Base-by-base conservation (phyloP, 768 basidiomycete genomes). In the Tricholoma bakamatsutake region DNA sequence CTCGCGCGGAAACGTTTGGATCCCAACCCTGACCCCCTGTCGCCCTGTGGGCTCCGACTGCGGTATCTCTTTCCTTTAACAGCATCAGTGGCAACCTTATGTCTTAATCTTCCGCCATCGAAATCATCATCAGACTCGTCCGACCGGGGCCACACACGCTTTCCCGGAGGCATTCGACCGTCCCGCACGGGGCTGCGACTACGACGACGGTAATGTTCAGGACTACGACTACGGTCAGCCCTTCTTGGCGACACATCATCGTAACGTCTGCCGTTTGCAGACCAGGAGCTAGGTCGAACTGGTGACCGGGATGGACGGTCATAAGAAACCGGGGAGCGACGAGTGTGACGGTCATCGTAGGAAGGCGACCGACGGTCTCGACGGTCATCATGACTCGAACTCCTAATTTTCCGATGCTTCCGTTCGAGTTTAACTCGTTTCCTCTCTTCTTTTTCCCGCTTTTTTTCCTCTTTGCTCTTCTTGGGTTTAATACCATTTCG, bases 401-500 rank as follows among this genome's bases (percentile, higher is more conserved):
- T 70, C 30, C 66, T 58, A 18, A 64, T 61, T 53, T 64, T 67
- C 30, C 58, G 66, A 50, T 67, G 67, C 59, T 70, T 75, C 49
- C 64, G 74, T 61, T 73, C 71, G 45, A 73, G 68, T 56, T 78
- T 78, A 5, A 73, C 60, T 35, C 74, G 68, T 63, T 69, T 77
- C 33, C 71, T 70, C 55, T 79, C 76, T 59, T 78, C 74, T 61
- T 79, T 80, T 57, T 76, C 75, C 35, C 67, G 67, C 59, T 76
- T 79, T 64, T 77, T 80, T 65, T 85, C 80, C 60, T 84, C 84
- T 67, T 88, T 87, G 56, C 85, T 84, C 66, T 87, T 87, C 74
- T 90, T 88, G 5, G 83, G 77, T 64, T 87, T 87, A 50, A 92
- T 83, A n/a, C 91, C 91, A 53, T 85, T 85, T 37, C 84, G 79